Conservation (phyloP, 139 green algal species). For the Penium margaritaceum region DNA sequence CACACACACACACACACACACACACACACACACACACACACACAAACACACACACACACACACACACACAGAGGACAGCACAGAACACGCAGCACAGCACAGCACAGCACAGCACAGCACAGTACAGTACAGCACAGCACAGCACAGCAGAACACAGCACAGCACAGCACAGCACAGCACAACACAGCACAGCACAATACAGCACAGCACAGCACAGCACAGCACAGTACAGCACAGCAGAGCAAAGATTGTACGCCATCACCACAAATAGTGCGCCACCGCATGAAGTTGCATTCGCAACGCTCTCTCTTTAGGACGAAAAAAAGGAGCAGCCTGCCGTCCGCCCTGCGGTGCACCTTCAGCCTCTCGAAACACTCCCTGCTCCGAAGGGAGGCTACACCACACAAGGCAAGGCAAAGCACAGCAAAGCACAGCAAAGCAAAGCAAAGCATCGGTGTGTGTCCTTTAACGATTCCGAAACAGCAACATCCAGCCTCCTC, state of each 20-base stretch:
- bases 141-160: neutral
- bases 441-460: too few species aligned
- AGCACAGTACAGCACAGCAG: neutral
- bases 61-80: neutral
- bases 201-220: neutral
- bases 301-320: too few species aligned
- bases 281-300: too few species aligned
- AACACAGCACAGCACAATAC: neutral
- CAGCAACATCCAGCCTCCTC: too few species aligned
- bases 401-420: too few species aligned
- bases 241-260: too few species aligned
- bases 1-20: too few species aligned
- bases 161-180: constrained; percentile 3
- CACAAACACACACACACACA: neutral
- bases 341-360: constrained; percentile 62
- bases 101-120: constrained; percentile 3
- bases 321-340: constrained; percentile 83
- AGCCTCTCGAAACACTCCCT: constrained; percentile 8
- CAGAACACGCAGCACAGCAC: neutral
- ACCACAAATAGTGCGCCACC: too few species aligned
- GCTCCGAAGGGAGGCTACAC: too few species aligned
- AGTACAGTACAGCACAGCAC: neutral
- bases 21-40: neutral
- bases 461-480: too few species aligned
- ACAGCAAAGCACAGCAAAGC: too few species aligned